Conservation (phyloP, 306 rosid species). For the Oemleria cerasiformis region DNA sequence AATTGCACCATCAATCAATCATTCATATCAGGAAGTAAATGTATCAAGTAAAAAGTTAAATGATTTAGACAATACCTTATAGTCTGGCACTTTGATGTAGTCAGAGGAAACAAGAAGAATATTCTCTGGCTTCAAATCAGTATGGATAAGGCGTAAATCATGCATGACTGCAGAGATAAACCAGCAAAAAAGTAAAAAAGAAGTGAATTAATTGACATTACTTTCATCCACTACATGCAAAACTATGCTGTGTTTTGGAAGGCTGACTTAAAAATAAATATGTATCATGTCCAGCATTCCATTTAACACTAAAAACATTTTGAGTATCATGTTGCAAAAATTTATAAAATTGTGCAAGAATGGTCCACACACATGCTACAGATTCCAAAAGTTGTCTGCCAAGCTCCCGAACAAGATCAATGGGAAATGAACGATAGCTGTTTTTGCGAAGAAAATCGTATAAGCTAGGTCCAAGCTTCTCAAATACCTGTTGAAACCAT, state of each 20-base stretch:
- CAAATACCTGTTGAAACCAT: slow-evolving; percentile 88
- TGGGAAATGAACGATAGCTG: slow-evolving; percentile 86
- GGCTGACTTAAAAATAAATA: slow-evolving; percentile 9
- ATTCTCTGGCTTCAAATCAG: slow-evolving; percentile 74
- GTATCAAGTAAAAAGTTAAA: not conserved
- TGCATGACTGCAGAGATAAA: slow-evolving; percentile 67
- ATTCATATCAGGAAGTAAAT: too few relatives aligned
- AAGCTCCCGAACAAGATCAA: slow-evolving; percentile 91
- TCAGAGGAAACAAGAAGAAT: slow-evolving; percentile 54
- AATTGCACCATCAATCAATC: too few relatives aligned
- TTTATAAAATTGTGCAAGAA: slow-evolving; percentile 53
- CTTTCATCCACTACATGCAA: slow-evolving; percentile 6
- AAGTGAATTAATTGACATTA: slow-evolving; percentile 3
- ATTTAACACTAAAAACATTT: slow-evolving; percentile 20
- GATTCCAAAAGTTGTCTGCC: slow-evolving; percentile 93
- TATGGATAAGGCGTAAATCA: slow-evolving; percentile 71
- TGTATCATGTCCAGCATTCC: slow-evolving; percentile 21
- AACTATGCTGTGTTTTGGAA: slow-evolving; percentile 9
- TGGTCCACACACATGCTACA: slow-evolving; percentile 93
- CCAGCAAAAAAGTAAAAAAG: slow-evolving; percentile 13
- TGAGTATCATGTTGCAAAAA: slow-evolving; percentile 29
- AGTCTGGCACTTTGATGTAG: slow-evolving; percentile 68
- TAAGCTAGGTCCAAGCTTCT: slow-evolving; percentile 95
- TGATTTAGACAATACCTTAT: slow-evolving; percentile 43
- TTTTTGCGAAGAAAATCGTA: slow-evolving; percentile 91